Conservation (phyloP, 805 yeast genomes). For the Metschnikowia lochheadii region DNA sequence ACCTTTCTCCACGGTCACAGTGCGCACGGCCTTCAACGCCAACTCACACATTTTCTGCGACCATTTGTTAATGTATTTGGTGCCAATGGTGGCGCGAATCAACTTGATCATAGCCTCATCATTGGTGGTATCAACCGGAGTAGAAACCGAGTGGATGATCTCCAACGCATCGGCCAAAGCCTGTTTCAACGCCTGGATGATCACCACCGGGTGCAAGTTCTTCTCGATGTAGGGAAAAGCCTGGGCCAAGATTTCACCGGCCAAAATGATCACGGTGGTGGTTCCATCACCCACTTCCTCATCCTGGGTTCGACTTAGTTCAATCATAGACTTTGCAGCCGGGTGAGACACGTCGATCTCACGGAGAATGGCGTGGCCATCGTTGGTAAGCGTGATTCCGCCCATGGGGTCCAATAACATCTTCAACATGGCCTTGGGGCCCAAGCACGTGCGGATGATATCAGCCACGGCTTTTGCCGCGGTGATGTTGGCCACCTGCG, state of each 20-base stretch:
- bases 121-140: conserved; percentile 77
- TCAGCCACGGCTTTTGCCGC: conserved; percentile 99
- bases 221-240: conserved; percentile 91
- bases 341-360: conserved; percentile 98
- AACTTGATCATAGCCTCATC: conserved; percentile 84
- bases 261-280: conserved; percentile 92
- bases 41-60: conserved; percentile 84
- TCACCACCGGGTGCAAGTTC: conserved; percentile 94
- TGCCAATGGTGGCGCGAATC: conserved; percentile 89
- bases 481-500: conserved; percentile 93
- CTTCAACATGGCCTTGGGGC: conserved; percentile 98
- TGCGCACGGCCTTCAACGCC: conserved; percentile 82
- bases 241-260: conserved; percentile 96
- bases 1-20: conserved; percentile 60
- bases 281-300: conserved; percentile 99
- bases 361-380: conserved; percentile 96
- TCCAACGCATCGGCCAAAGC: conserved; percentile 89
- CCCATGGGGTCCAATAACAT: conserved; percentile 97
- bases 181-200: conserved; percentile 88
- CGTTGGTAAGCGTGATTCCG: conserved; percentile 94
- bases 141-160: conserved; percentile 76
- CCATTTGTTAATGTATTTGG: conserved; percentile 92
- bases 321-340: conserved; percentile 98
- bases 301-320: conserved; percentile 93
- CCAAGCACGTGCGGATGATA: conserved; percentile 94